A percentile compares a stretch with the other conserved stretches of the same genome.
phyloP scores from a whole-genome alignment of 2,329 filamentous ascomycete genomes.

The Corniculantispora saksenae region DNA sequence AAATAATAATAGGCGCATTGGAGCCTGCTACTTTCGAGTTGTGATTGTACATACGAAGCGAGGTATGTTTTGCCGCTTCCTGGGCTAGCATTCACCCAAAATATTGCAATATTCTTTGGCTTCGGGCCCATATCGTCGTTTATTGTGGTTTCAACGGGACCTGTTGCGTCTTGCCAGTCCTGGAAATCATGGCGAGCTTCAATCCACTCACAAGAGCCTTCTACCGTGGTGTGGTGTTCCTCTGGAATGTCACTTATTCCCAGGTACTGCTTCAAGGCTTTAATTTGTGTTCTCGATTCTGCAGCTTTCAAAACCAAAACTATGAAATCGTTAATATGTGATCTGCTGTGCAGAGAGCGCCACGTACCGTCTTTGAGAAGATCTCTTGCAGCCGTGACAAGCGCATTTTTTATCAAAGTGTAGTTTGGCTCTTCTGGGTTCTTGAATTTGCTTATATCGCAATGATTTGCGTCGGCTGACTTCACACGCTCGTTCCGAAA shows the following conservation, averaged over 20 bases:
- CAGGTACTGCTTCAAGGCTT: constrained; percentile 21
- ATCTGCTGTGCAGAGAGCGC: not conserved
- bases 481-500: constrained; percentile 28
- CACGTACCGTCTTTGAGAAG: constrained; percentile 23
- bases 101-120: not conserved
- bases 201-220: constrained; percentile 35
- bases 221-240: constrained; percentile 29
- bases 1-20: constrained; percentile 26
- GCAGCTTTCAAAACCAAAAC: constrained; percentile 14
- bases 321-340: not conserved
- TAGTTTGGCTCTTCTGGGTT: constrained; percentile 30
- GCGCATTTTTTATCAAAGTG: constrained; percentile 27
- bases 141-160: not conserved
- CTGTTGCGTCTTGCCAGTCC: constrained; percentile 25
- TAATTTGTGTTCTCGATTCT: constrained; percentile 20
- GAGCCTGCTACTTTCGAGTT: not conserved
- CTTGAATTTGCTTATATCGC: constrained; percentile 26
- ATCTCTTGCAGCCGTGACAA: constrained; percentile 23
- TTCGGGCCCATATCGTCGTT: constrained; percentile 12
- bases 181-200: constrained; percentile 29
- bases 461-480: constrained; percentile 32
- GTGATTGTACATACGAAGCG: not conserved
- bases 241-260: constrained; percentile 24
- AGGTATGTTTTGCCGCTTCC: not conserved
- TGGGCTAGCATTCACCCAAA: constrained; percentile 1